Base-by-base conservation (phyloP, 2,329 filamentous ascomycete genomes). In the Colletotrichum eleusines region DNA sequence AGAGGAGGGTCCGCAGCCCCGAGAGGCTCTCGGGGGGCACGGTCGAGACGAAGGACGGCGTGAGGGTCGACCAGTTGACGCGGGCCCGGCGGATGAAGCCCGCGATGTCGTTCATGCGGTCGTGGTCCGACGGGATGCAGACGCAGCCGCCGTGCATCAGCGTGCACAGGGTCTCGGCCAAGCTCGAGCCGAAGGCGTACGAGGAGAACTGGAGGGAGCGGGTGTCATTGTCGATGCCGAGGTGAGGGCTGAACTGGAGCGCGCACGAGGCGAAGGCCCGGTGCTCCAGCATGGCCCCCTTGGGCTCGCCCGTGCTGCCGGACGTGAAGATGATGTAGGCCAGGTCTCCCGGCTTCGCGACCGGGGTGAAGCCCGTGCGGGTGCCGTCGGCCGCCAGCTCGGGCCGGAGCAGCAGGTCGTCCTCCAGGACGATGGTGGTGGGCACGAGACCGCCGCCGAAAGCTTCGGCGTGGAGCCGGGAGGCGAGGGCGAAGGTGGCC, bases 41-140 rank as follows among this genome's bases (percentile, higher is more conserved):
- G 48, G 80, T 82, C 5, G 83, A 75, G 1, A 88, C 86, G 23
- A 91, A 83, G 0, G 87, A 83, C 2, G 89, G 87, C 1, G 90
- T 91, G 71, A 89, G 83, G 73, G 86, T 84, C 3, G 84, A 84
- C 81, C 83, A 85, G 57, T 83, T 87, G 33, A 84, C 85, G n/a
- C 83, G 77, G 80, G 86, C 85, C 0, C 82, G 77, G 7, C 81
- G 80, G 38, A 90, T 86, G 1, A 82, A 83, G 4, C 82, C 84
- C 1, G 81, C 77, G 4, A 90, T 79, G 68, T 88, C 83, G 65
- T 85, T 82, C 57, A 85, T 75, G 9, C 79, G 77, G 26, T 80
- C 76, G 16, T 78, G 75, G 33, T 82, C 80, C 1, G 77, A 80
- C 3, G 79, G 77, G 16, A 83, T 76, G 64, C 81, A 83, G 5